Conservation (phyloP, 129 eudicot genomes). For the Helianthus tuberosus region DNA sequence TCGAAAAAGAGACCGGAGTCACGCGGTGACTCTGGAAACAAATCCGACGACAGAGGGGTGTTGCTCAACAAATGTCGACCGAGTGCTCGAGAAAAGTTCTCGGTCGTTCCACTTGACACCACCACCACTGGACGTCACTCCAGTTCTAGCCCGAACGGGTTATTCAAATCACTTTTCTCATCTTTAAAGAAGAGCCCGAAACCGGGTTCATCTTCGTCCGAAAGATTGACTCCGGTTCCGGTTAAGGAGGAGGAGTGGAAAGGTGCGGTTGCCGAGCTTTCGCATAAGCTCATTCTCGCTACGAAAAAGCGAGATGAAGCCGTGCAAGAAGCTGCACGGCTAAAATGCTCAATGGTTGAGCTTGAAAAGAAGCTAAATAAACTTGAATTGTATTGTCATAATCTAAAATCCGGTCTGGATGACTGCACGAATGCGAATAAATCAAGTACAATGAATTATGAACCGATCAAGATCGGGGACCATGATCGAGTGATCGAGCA, state of each 20-base stretch:
- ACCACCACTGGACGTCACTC: slow-evolving; percentile 48
- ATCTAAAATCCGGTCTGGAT: slow-evolving; percentile 77
- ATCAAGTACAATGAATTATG: slow-evolving; percentile 28
- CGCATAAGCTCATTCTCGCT: slow-evolving; percentile 81
- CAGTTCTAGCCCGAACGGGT: slow-evolving; percentile 65
- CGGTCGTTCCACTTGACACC: slow-evolving; percentile 72
- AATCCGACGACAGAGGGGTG: slow-evolving; percentile 46
- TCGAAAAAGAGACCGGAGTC: slow-evolving; percentile 41
- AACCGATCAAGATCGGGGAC: slow-evolving; percentile 45
- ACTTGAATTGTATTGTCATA: slow-evolving; percentile 76
- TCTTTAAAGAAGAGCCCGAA: slow-evolving; percentile 68
- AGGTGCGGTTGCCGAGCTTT: slow-evolving; percentile 70
- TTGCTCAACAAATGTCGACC: slow-evolving; percentile 93
- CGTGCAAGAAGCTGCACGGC: slow-evolving; percentile 66
- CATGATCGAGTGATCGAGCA: slow-evolving; percentile 67
- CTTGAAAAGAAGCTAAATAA: slow-evolving; percentile 86
- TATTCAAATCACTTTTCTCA: slow-evolving; percentile 60
- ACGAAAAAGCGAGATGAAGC: slow-evolving; percentile 79
- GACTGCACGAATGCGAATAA: slow-evolving; percentile 41
- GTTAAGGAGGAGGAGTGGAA: slow-evolving; percentile 81
- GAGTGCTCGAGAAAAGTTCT: slow-evolving; percentile 66
- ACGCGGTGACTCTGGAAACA: slow-evolving; percentile 14
- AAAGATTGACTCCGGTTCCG: slow-evolving; percentile 22
- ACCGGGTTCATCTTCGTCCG: slow-evolving; percentile 34
- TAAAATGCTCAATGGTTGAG: slow-evolving; percentile 76